Percentiles rank a stretch among this genome's conserved stretches.
Conservation (phyloP, 345 rosid species). For the Hypericum androsaemum region DNA sequence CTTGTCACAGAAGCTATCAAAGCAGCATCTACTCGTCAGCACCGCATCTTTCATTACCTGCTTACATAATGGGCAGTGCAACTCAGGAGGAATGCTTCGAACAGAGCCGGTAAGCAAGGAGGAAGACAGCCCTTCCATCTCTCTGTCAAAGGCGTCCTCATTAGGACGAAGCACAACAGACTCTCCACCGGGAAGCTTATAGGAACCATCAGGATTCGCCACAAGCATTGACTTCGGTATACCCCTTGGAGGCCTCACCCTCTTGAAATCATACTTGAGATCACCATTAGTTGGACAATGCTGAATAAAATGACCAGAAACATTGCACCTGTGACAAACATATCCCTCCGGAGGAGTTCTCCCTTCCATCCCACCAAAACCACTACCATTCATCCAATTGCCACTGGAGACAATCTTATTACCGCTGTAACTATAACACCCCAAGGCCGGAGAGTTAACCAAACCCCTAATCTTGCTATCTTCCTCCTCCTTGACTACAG, state of each 20-base stretch:
- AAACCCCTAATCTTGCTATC: background rate
- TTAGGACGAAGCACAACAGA: no score
- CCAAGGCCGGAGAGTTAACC: conserved; percentile 2
- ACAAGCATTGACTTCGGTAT: no score
- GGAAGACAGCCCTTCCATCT: background rate
- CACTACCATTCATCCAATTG: no score
- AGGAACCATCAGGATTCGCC: no score
- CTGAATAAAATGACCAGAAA: conserved; percentile 1
- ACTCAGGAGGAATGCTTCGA: background rate
- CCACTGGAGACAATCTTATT: no score
- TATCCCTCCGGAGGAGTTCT: conserved; percentile 1
- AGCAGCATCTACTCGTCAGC: conserved; percentile 2
- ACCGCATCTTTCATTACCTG: conserved; percentile 2
- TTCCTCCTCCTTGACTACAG: background rate
- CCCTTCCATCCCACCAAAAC: background rate
- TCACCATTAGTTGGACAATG: conserved; percentile 6
- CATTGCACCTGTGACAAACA: conserved; percentile 1
- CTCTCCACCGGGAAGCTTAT: no score
- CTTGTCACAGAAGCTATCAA: background rate
- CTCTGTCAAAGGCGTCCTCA: background rate
- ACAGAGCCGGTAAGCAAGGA: background rate
- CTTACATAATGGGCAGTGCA: conserved; percentile 1
- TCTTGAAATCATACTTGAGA: background rate
- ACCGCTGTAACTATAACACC: background rate
- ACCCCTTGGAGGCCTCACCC: background rate